phyloP scores from a whole-genome alignment of 225 moss, liverwort and hornwort genomes.

The Anthoceros angustus region DNA sequence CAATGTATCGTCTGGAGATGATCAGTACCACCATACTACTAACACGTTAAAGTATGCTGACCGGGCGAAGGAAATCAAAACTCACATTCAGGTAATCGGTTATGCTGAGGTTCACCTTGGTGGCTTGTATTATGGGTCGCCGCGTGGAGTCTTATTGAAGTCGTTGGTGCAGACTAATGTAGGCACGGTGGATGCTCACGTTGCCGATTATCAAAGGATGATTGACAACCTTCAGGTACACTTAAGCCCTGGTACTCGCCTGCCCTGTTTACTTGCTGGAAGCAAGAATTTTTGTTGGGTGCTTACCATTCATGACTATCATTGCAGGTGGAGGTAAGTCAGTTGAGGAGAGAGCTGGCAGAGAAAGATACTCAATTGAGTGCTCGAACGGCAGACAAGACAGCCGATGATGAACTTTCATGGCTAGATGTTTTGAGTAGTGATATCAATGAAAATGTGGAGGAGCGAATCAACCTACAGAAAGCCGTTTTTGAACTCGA shows the following conservation, averaged over 20 bases:
- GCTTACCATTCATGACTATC: background rate
- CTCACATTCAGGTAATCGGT: slow-evolving; percentile 57
- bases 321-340: slow-evolving; percentile 62
- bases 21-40: slow-evolving; percentile 79
- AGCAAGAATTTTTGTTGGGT: background rate
- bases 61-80: slow-evolving; percentile 85
- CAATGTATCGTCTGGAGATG: slow-evolving; percentile 67
- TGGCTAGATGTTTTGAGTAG: slow-evolving; percentile 77
- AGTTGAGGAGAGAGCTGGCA: slow-evolving; percentile 61
- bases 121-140: background rate
- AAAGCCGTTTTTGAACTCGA: slow-evolving; percentile 84
- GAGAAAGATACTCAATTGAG: slow-evolving; percentile 65
- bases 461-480: slow-evolving; percentile 75
- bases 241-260: background rate
- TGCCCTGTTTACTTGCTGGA: background rate
- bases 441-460: slow-evolving; percentile 76
- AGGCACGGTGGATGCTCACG: slow-evolving; percentile 79
- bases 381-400: slow-evolving; percentile 45
- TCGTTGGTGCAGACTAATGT: slow-evolving; percentile 45
- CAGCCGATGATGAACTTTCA: slow-evolving; percentile 65
- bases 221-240: slow-evolving; percentile 70
- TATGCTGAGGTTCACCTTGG: background rate
- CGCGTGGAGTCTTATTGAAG: background rate
- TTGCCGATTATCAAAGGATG: slow-evolving; percentile 80
- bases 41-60: slow-evolving; percentile 82